A percentile compares a stretch with the other conserved stretches of the same genome.
Evolutionary conservation across 257 asterid species (phyloP).

Genomic region (Handroanthus guayacan): DNA sequence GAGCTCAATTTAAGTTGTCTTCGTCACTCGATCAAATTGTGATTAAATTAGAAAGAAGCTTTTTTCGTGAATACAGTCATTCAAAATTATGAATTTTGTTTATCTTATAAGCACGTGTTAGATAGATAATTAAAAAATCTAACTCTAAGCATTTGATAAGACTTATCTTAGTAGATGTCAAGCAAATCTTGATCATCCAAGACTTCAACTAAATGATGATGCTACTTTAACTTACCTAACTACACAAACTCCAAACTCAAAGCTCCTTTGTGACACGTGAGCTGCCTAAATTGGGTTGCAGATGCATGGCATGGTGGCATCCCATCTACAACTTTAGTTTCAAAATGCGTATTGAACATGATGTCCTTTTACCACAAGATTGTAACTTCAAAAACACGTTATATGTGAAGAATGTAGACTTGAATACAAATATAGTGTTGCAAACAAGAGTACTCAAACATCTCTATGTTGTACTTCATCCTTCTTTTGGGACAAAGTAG

Average conservation of each 20-base stretch:
- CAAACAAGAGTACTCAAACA: neutral
- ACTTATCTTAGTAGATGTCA: too few relatives aligned
- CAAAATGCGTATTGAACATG: neutral
- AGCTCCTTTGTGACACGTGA: neutral
- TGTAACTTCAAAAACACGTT: slow-evolving; percentile 9
- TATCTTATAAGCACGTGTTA: neutral
- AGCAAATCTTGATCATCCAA: neutral
- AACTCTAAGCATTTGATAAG: too few relatives aligned
- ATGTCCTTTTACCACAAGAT: slow-evolving; percentile 7
- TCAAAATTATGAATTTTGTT: neutral
- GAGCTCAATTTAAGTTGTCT: neutral
- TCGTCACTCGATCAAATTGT: neutral
- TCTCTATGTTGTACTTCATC: neutral
- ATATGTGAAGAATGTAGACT: neutral
- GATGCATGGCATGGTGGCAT: slow-evolving; percentile 36
- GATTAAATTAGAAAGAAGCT: neutral
- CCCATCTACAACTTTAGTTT: slow-evolving; percentile 20
- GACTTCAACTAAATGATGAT: neutral
- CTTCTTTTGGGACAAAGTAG: neutral
- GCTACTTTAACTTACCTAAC: slow-evolving; percentile 4
- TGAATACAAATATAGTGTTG: slow-evolving; percentile 21
- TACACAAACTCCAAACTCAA: neutral
- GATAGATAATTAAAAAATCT: neutral
- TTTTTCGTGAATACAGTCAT: neutral
- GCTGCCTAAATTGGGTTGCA: slow-evolving; percentile 39